Conservation (phyloP, 2,329 filamentous ascomycete genomes). For the Pezicula radicicola region DNA sequence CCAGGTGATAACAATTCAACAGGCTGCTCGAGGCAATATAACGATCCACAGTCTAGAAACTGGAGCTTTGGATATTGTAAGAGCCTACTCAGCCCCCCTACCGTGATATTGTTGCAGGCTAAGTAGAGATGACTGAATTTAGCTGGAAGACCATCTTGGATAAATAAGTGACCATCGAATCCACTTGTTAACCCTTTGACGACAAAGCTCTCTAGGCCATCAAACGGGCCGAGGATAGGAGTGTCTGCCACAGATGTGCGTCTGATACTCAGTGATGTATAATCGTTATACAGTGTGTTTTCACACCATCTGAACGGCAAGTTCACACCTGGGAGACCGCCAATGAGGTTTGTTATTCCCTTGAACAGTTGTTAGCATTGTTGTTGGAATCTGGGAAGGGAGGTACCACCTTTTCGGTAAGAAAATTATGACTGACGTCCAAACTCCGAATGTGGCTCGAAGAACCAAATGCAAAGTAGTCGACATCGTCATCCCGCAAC, state of each 20-base stretch:
- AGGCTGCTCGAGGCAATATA: conserved; percentile 11
- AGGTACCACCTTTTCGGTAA: conserved; percentile 7
- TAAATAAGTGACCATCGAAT: conserved; percentile 8
- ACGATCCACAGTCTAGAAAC: conserved; percentile 14
- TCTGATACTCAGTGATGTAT: background rate
- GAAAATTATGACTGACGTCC: conserved; percentile 15
- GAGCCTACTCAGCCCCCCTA: conserved; percentile 8
- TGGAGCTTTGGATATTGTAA: conserved; percentile 11
- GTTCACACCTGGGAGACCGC: conserved; percentile 7
- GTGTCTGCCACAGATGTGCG: conserved; percentile 8
- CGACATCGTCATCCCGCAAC: conserved; percentile 15
- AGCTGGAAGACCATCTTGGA: conserved; percentile 13
- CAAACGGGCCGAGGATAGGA: conserved; percentile 3
- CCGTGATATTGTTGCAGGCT: conserved; percentile 11
- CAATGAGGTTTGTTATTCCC: conserved; percentile 12
- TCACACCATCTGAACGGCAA: conserved; percentile 1
- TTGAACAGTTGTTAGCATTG: background rate
- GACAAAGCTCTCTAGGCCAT: conserved; percentile 11
- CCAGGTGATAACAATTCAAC: conserved; percentile 7
- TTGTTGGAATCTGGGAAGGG: background rate
- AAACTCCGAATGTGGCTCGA: conserved; percentile 11
- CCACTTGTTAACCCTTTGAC: conserved; percentile 8
- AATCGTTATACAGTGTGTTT: background rate
- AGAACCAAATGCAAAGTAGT: conserved; percentile 7
- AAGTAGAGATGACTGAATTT: conserved; percentile 15